phyloP scores from a whole-genome alignment of 1,284 basidiomycete species.

The Violaceomyces palustris region DNA sequence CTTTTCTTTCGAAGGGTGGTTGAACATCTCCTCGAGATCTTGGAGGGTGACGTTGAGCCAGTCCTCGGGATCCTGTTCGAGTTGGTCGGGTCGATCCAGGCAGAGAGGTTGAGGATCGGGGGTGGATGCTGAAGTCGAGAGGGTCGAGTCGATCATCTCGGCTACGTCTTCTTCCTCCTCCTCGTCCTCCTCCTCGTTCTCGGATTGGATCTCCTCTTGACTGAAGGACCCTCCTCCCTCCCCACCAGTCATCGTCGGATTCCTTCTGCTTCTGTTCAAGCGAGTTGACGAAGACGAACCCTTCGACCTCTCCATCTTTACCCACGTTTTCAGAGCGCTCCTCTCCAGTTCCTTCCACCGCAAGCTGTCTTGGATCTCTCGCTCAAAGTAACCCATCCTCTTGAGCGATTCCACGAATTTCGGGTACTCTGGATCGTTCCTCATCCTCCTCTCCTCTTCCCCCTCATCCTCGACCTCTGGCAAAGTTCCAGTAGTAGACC shows the following conservation, averaged over 20 bases:
- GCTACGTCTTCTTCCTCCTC: too few relatives aligned
- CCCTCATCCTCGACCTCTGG: too few relatives aligned
- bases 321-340: too few relatives aligned
- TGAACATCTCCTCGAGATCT: conserved; percentile 26
- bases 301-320: too few relatives aligned
- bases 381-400: conserved; percentile 40
- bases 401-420: conserved; percentile 20
- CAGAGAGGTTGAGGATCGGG: too few relatives aligned
- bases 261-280: too few relatives aligned
- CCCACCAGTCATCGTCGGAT: not conserved
- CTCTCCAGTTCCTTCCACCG: conserved; percentile 38
- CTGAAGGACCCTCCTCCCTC: not conserved
- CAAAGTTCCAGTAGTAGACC: too few relatives aligned
- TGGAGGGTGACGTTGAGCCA: conserved; percentile 28
- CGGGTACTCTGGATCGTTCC: too few relatives aligned
- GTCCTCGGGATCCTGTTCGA: conserved; percentile 37
- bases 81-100: too few relatives aligned
- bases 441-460: conserved; percentile 5
- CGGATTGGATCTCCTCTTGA: not conserved
- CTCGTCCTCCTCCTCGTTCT: too few relatives aligned
- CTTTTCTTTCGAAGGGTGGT: not conserved
- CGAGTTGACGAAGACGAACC: too few relatives aligned
- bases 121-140: not conserved
- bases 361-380: conserved; percentile 27
- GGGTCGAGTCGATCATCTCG: not conserved